Evolutionary conservation across 148 eudicot species (phyloP), one percentile per base, ranked within the genome.

Genomic region (Vaccinium myrtillus): DNA sequence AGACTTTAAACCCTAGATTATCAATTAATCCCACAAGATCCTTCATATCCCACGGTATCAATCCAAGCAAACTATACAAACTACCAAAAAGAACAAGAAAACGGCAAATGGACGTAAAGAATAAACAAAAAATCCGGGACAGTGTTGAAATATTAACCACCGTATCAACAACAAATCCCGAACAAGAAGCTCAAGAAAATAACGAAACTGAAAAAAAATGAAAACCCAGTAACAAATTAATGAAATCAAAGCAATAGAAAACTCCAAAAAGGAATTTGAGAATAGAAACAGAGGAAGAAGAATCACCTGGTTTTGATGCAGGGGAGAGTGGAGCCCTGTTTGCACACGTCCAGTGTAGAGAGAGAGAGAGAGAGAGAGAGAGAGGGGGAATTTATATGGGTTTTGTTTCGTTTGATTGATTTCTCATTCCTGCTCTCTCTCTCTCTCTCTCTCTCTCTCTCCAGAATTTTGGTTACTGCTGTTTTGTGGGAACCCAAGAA

Each of bases 221-320:
- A 32, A 36, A 39, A 36, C 8, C 23, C 30, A 36, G 4, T 9
- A 15, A 39, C 50, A 11, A 3, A 1, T 21, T 2, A 61, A 39
- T 6, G 36, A 21, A 61, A 80, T 55, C 69, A 2, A 46, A 80
- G 15, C 59, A 49, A 18, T 25, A 48, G 54, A 81, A 36, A 61
- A 23, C 32, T n/a, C 74, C 51, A 61, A 39, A 13, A 54, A 36
- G 11, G 48, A 19, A n/a, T 23, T 23, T n/a, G 21, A 43, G 30
- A 2, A 49, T 12, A 54, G 9, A 65, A 48, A n/a, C 12, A 65
- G 39, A 14, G 19, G 70, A 61, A 39, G 39, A 58, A 18, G 32
- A 69, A 14, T 14, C 30, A 81, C 83, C 83, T 69, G 76, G 83
- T 15, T 67, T 69, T 49, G 46, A 49, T 69, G 27, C 48, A 46